phyloP scores from a whole-genome alignment of 169 alveolate genomes.

The Plasmodium vivax region DNA sequence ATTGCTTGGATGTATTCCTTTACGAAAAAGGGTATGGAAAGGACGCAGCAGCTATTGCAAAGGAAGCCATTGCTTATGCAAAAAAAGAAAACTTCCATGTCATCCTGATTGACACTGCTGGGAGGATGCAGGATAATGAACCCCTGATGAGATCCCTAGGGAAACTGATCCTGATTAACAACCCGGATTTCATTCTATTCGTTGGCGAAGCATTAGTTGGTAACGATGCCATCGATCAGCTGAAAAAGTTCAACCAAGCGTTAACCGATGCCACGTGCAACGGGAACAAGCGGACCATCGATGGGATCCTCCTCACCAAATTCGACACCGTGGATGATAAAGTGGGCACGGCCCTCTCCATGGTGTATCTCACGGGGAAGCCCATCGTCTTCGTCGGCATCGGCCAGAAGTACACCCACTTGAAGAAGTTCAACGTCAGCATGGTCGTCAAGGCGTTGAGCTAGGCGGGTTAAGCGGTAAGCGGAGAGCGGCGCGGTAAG shows the following conservation, averaged over 20 bases:
- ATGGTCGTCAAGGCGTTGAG: conserved; percentile 91
- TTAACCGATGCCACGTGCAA: conserved; percentile 71
- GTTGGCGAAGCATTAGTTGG: conserved; percentile 99
- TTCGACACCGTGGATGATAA: conserved; percentile 99
- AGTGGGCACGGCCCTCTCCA: conserved; percentile 99
- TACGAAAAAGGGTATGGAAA: conserved; percentile 99
- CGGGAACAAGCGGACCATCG: conserved; percentile 94
- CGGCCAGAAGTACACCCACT: conserved; percentile 98
- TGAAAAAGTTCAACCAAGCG: conserved; percentile 95
- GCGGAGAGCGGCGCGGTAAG: neutral
- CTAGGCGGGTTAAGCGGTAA: neutral
- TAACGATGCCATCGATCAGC: conserved; percentile 99
- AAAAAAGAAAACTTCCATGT: conserved; percentile 93
- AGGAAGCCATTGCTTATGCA: conserved; percentile 95
- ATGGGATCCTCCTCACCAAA: conserved; percentile 99
- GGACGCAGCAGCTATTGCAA: conserved; percentile 97
- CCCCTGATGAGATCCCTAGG: conserved; percentile 98
- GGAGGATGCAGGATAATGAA: conserved; percentile 99
- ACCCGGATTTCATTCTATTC: conserved; percentile 97
- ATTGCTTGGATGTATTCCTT: conserved; percentile 94
- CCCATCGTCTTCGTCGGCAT: conserved; percentile 99
- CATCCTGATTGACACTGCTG: conserved; percentile 99
- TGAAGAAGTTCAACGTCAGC: conserved; percentile 93
- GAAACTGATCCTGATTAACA: conserved; percentile 95
- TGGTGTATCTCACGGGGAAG: conserved; percentile 99